These are phyloP conservation scores for Holtermannia corniformis DNA, from an alignment of 768 basidiomycete species.

Conservation along the genomic window DNA sequence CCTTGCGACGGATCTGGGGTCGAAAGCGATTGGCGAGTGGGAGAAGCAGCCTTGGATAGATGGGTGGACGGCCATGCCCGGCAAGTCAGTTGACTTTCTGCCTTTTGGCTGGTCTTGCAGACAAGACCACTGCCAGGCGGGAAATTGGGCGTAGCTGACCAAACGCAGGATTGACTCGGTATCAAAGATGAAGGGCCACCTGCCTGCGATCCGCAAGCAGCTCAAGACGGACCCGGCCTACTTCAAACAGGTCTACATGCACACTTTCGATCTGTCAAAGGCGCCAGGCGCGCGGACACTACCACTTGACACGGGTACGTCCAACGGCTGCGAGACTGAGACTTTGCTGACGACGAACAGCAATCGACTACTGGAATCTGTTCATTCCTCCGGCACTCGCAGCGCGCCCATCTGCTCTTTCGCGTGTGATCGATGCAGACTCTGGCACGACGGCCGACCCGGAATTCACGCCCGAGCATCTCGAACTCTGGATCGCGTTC, in stretches of 20 bases:
- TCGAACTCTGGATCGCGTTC: constrained; percentile 40
- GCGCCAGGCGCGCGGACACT: constrained; percentile 32
- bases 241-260: constrained; percentile 42
- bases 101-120: neutral
- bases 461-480: constrained; percentile 25
- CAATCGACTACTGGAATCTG: constrained; percentile 37
- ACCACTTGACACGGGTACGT: constrained; percentile 36
- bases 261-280: constrained; percentile 37
- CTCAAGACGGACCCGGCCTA: constrained; percentile 37
- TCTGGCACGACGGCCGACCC: constrained; percentile 11
- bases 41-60: constrained; percentile 33
- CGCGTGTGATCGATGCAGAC: constrained; percentile 9
- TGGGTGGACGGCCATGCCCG: constrained; percentile 28
- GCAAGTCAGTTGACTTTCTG: constrained; percentile 18
- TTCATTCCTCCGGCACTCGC: constrained; percentile 38
- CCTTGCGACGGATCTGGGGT: constrained; percentile 39
- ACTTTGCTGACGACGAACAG: constrained; percentile 11
- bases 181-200: constrained; percentile 26
- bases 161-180: constrained; percentile 38
- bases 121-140: neutral
- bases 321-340: neutral
- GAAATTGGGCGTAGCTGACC: neutral
- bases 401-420: constrained; percentile 34
- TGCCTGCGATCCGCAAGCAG: constrained; percentile 30
- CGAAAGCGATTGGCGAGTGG: constrained; percentile 38